These are phyloP conservation scores for Hypoxylon sp. DNA, from an alignment of 2,329 filamentous ascomycete genomes.

Conservation along the genomic window DNA sequence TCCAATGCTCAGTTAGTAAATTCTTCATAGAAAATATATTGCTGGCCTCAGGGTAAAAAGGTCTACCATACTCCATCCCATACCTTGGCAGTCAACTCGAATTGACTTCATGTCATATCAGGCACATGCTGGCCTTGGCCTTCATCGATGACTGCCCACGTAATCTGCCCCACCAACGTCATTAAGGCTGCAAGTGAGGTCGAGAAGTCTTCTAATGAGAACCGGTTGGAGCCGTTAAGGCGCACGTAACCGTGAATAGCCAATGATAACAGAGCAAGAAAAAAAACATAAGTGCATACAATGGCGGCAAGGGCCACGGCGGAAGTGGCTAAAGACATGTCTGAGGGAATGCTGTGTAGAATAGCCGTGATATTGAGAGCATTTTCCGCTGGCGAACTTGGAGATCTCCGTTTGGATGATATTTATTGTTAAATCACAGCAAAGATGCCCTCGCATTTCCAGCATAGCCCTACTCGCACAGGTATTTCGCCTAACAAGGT, in stretches of 20 bases:
- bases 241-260: slow-evolving; percentile 6
- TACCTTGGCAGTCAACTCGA: slow-evolving; percentile 31
- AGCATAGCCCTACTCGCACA: neutral
- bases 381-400: neutral
- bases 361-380: neutral
- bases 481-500: neutral
- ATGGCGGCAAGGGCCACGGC: slow-evolving; percentile 52
- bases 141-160: slow-evolving; percentile 36
- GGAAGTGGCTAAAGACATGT: slow-evolving; percentile 43
- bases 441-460: neutral
- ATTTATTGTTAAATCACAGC: neutral
- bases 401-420: neutral
- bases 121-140: slow-evolving; percentile 34
- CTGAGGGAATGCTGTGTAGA: neutral
- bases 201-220: slow-evolving; percentile 7
- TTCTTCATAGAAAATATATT: neutral
- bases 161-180: slow-evolving; percentile 30
- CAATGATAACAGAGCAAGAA: slow-evolving; percentile 22
- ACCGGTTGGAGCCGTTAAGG: neutral
- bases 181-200: slow-evolving; percentile 16
- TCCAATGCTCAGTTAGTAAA: neutral
- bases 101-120: slow-evolving; percentile 21
- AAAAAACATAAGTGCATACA: slow-evolving; percentile 25
- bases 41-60: neutral
- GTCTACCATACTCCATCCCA: neutral